Evolutionary conservation across 1,284 basidiomycete genomes (phyloP).

Genomic region (Sporisorium sorghi): DNA sequence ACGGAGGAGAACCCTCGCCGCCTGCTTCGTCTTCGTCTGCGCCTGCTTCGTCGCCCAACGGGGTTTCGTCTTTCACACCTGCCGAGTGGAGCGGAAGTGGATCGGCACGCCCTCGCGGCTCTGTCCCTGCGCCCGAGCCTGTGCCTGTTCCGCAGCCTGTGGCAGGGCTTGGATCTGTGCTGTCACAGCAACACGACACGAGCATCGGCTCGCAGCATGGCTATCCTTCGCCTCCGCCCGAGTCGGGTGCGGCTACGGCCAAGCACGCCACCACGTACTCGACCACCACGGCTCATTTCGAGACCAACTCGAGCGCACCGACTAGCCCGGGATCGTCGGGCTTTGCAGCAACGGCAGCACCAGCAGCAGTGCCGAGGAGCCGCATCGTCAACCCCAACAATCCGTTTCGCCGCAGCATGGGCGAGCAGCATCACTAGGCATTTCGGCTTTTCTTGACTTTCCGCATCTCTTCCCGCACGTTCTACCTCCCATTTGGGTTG

Average conservation of each 20-base stretch:
- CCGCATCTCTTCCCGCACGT: neutral
- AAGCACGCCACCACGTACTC: slow-evolving; percentile 28
- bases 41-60: slow-evolving; percentile 17
- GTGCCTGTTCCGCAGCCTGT: slow-evolving; percentile 47
- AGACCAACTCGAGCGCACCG: slow-evolving; percentile 13
- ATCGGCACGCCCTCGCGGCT: slow-evolving; percentile 7
- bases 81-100: slow-evolving; percentile 8
- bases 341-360: slow-evolving; percentile 9
- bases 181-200: slow-evolving; percentile 20
- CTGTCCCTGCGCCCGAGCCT: slow-evolving; percentile 28
- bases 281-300: slow-evolving; percentile 27
- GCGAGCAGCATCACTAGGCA: slow-evolving; percentile 25
- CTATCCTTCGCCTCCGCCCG: slow-evolving; percentile 44
- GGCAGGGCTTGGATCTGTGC: slow-evolving; percentile 26
- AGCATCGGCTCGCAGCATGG: slow-evolving; percentile 35
- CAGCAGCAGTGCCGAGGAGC: slow-evolving; percentile 17
- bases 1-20: slow-evolving; percentile 38
- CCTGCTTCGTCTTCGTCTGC: slow-evolving; percentile 36
- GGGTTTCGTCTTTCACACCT: neutral
- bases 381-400: slow-evolving; percentile 56
- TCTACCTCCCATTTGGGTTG: no score
- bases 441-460: neutral
- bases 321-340: slow-evolving; percentile 30
- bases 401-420: slow-evolving; percentile 53
- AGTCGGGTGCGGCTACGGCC: slow-evolving; percentile 7